These are phyloP conservation scores for Collariella sp. DNA, from an alignment of 495 filamentous ascomycete species.

Conservation along the genomic window DNA sequence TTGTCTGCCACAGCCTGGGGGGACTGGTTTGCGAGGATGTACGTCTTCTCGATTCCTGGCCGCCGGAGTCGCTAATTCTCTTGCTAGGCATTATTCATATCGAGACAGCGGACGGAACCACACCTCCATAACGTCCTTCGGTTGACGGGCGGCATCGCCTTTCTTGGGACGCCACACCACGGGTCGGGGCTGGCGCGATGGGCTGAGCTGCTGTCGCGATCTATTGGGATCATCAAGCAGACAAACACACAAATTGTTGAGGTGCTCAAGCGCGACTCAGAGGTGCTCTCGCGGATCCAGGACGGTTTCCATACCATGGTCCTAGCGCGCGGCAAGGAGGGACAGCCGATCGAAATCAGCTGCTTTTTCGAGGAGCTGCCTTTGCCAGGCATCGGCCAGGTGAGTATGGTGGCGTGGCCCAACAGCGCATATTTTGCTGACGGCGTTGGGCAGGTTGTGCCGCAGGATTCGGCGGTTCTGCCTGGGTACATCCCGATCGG, in stretches of 20 bases:
- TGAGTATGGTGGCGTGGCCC: constrained; percentile 13
- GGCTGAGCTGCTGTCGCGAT: constrained; percentile 1
- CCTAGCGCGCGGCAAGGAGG: constrained; percentile 12
- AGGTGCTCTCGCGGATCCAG: constrained; percentile 33
- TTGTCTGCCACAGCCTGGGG: constrained; percentile 30
- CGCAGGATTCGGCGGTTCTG: constrained; percentile 33
- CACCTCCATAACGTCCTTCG: constrained; percentile 26
- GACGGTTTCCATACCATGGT: constrained; percentile 32
- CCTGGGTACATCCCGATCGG: constrained; percentile 29
- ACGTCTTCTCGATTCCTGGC: neutral
- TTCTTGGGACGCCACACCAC: constrained; percentile 10
- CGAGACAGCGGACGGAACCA: constrained; percentile 14
- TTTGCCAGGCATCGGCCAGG: constrained; percentile 14
- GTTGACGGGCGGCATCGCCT: constrained; percentile 30
- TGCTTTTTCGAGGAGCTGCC: constrained; percentile 28
- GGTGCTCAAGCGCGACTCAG: constrained; percentile 16
- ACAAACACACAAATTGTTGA: constrained; percentile 22
- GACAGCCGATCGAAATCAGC: constrained; percentile 19
- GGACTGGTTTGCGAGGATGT: constrained; percentile 36
- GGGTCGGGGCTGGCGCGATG: constrained; percentile 17
- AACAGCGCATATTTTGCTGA: neutral
- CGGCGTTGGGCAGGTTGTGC: constrained; percentile 23
- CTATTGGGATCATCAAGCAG: constrained; percentile 16
- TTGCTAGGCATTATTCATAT: constrained; percentile 11
- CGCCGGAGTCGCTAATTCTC: neutral